Evolutionary conservation across 2,329 filamentous ascomycete genomes (phyloP), one percentile per base, ranked within the genome.

Genomic region (Rhynchosporium graminicola): DNA sequence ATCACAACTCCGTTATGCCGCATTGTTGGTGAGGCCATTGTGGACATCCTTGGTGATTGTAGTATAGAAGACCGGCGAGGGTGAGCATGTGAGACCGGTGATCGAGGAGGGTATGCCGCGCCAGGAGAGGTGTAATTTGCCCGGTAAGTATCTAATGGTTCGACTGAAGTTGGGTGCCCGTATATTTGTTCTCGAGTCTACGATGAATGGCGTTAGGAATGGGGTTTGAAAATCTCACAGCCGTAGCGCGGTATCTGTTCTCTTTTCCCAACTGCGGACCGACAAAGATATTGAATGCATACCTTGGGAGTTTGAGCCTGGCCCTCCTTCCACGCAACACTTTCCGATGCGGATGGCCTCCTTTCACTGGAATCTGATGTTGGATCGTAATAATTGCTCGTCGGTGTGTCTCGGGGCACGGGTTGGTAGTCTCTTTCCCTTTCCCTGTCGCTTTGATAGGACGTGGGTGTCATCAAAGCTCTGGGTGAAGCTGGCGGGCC

Each of bases 161-260:
- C 80, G 65, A 74, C 71, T 28, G 75, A 69, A 66, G 75, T 70
- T 47, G 79, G 67, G 73, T 83, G 82, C 61, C 72, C 74, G 75
- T 83, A 84, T 38, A 79, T 73, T 68, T 85, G 73, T 68, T 85
- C 83, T 72, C 78, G 82, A 71, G 76, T 74, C 81, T 83, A 63
- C 36, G 55, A 61, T 47, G 59, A 59, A 62, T 55, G 61, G 58
- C 13, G 58, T 64, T 63, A 64, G 58, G 50, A 58, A 59, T 40
- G 45, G 42, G 15, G 12, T 13, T 31, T 26, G 52, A 50, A 15
- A 4, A 61, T 40, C 38, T 42, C 54, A 20, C 38, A 63, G 28
- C 45, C 62, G 48, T 48, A 56, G 52, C 55, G 26, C 55, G 42
- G 55, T n/a, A 48, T 3, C 43, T 57, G 45, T 42, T 40, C 45